These are phyloP conservation scores for Telopea speciosissima DNA, from an alignment of 177 flowering plant species.

Conservation along the genomic window DNA sequence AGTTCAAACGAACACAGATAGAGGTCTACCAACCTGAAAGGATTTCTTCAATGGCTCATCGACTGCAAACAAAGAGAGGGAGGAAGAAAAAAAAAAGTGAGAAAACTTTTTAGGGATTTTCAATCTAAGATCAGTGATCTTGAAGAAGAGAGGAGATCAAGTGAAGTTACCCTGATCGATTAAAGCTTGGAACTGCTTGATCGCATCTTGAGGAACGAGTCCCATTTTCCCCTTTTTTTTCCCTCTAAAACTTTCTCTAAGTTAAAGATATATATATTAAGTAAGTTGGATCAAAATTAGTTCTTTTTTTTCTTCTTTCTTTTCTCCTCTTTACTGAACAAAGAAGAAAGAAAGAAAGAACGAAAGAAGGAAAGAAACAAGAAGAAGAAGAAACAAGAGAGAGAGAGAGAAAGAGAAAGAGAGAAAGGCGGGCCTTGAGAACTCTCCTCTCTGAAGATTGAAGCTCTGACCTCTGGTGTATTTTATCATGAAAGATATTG, in stretches of 20 bases:
- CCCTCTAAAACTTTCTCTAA: not conserved
- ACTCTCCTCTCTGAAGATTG: too few relatives aligned
- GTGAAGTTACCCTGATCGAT: conserved; percentile 47
- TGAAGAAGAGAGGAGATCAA: conserved; percentile 4
- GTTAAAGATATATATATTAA: too few relatives aligned
- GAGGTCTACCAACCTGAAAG: conserved; percentile 44
- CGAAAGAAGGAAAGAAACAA: too few relatives aligned
- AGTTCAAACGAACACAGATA: not conserved
- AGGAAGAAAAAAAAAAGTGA: too few relatives aligned
- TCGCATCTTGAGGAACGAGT: conserved; percentile 46
- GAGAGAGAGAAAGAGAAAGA: too few relatives aligned
- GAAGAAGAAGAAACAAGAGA: too few relatives aligned
- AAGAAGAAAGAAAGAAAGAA: too few relatives aligned
- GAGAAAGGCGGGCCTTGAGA: too few relatives aligned
- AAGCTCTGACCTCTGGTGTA: too few relatives aligned
- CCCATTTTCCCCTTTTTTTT: conserved; percentile 33
- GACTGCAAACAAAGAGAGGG: conserved; percentile 30
- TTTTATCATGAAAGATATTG: too few relatives aligned
- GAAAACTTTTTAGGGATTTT: conserved; percentile 10
- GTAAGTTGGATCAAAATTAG: not conserved
- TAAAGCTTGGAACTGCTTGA: conserved; percentile 54
- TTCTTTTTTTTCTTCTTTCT: too few relatives aligned
- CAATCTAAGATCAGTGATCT: conserved; percentile 16
- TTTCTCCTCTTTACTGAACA: not conserved
- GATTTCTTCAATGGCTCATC: conserved; percentile 58